Evolutionary conservation across 495 filamentous ascomycete genomes (phyloP).

Genomic region (Haplographium delicatum): DNA sequence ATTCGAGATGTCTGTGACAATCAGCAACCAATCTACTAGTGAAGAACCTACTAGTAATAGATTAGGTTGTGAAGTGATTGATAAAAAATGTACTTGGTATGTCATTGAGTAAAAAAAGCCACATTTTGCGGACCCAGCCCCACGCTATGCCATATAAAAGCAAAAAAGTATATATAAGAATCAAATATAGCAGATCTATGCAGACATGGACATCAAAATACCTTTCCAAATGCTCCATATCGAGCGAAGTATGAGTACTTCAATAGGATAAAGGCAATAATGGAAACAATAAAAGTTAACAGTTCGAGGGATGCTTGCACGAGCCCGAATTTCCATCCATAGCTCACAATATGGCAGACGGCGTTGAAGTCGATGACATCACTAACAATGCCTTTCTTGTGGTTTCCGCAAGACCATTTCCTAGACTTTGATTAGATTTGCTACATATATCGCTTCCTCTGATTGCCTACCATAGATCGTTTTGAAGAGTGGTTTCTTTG

Average conservation of each 20-base stretch:
- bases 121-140: too few species aligned
- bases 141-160: too few species aligned
- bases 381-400: conserved; percentile 13
- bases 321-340: conserved; percentile 16
- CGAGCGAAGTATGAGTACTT: conserved; percentile 16
- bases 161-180: conserved; percentile 8
- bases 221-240: conserved; percentile 12
- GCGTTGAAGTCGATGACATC: conserved; percentile 11
- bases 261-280: conserved; percentile 10
- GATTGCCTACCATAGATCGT: conserved; percentile 15
- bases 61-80: too few species aligned
- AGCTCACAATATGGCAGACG: conserved; percentile 15
- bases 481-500: conserved; percentile 3
- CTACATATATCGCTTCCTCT: background rate
- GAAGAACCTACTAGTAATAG: too few species aligned
- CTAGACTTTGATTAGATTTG: too few species aligned
- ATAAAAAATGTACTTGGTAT: too few species aligned
- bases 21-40: too few species aligned
- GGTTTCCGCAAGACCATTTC: conserved; percentile 17
- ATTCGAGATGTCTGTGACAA: too few species aligned
- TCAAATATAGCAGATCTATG: background rate
- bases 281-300: conserved; percentile 16
- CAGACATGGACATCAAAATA: conserved; percentile 10
- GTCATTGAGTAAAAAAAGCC: too few species aligned
- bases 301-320: conserved; percentile 18